Base-by-base conservation (phyloP, 768 basidiomycete genomes). In the Termitomyces sp. region DNA sequence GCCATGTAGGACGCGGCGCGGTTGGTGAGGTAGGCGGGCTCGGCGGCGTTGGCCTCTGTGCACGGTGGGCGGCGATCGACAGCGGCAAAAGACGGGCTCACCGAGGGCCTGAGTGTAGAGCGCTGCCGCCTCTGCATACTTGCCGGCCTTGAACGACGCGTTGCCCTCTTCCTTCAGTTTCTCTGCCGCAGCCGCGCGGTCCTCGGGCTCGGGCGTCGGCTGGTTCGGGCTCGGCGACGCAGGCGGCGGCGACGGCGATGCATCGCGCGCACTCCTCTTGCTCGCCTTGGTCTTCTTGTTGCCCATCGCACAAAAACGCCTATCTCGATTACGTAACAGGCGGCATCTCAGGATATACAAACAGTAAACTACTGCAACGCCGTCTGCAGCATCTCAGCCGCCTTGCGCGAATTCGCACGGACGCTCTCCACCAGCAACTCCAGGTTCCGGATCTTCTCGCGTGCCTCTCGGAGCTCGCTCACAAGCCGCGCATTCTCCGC, bases 1-100 rank as follows among this genome's bases (percentile, higher is more conserved):
- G 85, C 83, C 83, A 95, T 94, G 67, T 87, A 83, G 2, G 92
- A 86, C 0, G 93, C 92, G 0, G 93, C 92, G 29, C 92, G 85
- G 69, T 95, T 95, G 0, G 91, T 90, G 60, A 87, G 76, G 66
- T 88, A 94, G 3, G 88, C 79, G 0, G 92, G 84, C 69, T 94
- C 88, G 4, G 75, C 63, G 0, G 85, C 70, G 58, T 83, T 83
- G 62, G 87, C 72, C 57, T 83, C 84, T 88, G 64, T 42, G 15
- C 4, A 9, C 15, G 16, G 15, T 36, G 15, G 36, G 9, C 16
- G 36, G 15, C 36, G 9, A 15, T 3, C 29, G 4, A 15, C 3
- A 13, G 36, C 5, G 15, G 8, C 36, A 6, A 0, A 5, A 6
- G n/a, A n/a, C n/a, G 15, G 15, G 4, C 54, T 44, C 45, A 78